Evolutionary conservation across 169 alveolate genomes (phyloP).

Genomic region (Fabrea salina): DNA sequence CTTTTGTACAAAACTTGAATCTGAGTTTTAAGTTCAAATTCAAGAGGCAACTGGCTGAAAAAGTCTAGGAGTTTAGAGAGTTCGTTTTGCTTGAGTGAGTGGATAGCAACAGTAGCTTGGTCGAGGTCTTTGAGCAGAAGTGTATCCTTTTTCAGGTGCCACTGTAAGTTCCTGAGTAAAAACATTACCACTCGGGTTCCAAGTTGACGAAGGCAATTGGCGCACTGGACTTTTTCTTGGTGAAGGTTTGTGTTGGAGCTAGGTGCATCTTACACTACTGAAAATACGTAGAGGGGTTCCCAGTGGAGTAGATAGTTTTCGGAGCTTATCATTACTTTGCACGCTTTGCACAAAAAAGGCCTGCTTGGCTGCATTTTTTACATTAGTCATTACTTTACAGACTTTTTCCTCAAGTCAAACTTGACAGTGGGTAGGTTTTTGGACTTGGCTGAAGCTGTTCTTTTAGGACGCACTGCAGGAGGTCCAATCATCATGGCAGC

Average conservation of each 20-base stretch:
- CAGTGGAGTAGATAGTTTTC: constrained; percentile 20
- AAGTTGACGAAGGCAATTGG: not conserved
- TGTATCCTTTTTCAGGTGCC: constrained; percentile 11
- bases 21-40: not conserved
- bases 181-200: constrained; percentile 15
- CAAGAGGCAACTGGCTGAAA: not conserved
- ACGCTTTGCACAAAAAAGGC: constrained; percentile 24
- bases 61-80: not conserved
- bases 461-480: constrained; percentile 30
- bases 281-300: not conserved
- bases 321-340: not conserved
- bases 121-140: not conserved
- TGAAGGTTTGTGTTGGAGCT: not conserved
- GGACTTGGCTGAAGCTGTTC: no score
- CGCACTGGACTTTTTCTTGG: not conserved
- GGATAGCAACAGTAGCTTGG: not conserved
- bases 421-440: no score
- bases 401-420: no score
- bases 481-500: constrained; percentile 37
- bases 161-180: constrained; percentile 27
- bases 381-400: not conserved
- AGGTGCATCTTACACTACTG: constrained; percentile 6
- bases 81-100: constrained; percentile 7
- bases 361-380: not conserved
- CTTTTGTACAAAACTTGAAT: not conserved